Conservation (phyloP, 495 filamentous ascomycete species). For the Penicillium salamii region DNA sequence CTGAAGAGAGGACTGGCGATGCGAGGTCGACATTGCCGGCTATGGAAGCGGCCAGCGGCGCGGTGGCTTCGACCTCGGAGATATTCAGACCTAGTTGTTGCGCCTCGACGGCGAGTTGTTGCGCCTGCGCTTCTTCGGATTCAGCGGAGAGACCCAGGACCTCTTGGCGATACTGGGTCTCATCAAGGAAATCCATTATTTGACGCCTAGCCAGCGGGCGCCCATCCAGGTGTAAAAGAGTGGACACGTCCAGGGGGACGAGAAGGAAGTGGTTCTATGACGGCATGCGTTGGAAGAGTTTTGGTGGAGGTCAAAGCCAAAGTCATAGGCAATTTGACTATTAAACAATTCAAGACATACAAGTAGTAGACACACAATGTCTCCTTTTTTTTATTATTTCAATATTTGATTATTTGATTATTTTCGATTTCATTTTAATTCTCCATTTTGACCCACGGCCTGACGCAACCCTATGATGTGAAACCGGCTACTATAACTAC, state of each 20-base stretch:
- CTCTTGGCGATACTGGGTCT: constrained; percentile 38
- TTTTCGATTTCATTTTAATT: too few species aligned
- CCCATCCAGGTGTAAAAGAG: constrained; percentile 20
- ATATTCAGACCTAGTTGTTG: constrained; percentile 38
- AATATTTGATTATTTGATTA: neutral
- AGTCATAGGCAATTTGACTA: too few species aligned
- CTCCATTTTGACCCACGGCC: constrained; percentile 26
- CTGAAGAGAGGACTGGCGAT: constrained; percentile 36
- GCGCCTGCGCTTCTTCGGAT: constrained; percentile 34
- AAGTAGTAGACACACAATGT: too few species aligned
- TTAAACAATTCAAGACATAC: too few species aligned
- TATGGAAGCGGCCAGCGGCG: constrained; percentile 40
- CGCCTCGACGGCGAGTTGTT: constrained; percentile 38
- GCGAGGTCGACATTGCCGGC: constrained; percentile 39
- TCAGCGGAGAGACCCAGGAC: constrained; percentile 39
- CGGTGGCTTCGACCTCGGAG: constrained; percentile 36
- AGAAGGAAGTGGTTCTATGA: constrained; percentile 28
- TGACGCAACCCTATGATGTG: constrained; percentile 12
- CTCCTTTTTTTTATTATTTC: neutral
- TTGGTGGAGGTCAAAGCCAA: constrained; percentile 11
- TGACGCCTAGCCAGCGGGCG: constrained; percentile 26
- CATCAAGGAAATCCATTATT: constrained; percentile 28
- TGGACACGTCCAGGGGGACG: constrained; percentile 42
- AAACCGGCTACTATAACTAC: neutral
- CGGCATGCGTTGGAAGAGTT: constrained; percentile 30